Conservation (phyloP, 176 grass and related monocot genomes). For the Calamus simplicifolius region DNA sequence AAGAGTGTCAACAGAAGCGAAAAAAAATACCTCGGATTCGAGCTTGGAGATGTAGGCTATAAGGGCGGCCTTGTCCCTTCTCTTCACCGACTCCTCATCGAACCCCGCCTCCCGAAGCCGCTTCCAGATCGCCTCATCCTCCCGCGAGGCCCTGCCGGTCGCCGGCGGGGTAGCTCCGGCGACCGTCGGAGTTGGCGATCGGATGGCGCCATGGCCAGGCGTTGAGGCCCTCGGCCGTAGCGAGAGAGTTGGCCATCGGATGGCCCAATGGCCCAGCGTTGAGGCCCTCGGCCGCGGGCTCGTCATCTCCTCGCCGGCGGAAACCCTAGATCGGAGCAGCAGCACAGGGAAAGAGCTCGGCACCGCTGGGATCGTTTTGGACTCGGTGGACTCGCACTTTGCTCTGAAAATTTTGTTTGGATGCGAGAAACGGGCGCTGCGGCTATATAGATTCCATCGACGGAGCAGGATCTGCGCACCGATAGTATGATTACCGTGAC, state of each 20-base stretch:
- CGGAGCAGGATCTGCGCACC: too few species aligned
- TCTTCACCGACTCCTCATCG: conserved; percentile 72
- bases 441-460: too few species aligned
- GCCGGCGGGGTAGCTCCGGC: neutral
- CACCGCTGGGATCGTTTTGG: too few species aligned
- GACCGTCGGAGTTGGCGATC: too few species aligned
- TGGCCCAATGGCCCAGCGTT: neutral
- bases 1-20: neutral
- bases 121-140: conserved; percentile 82
- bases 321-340: conserved; percentile 51
- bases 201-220: neutral
- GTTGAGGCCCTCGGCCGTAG: too few species aligned
- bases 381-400: too few species aligned
- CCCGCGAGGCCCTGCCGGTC: neutral
- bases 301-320: conserved; percentile 35
- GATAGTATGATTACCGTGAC: too few species aligned
- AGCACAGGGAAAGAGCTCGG: too few species aligned
- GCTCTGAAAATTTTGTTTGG: too few species aligned
- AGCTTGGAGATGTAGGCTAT: conserved; percentile 64
- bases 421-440: too few species aligned
- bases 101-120: conserved; percentile 66
- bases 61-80: conserved; percentile 63
- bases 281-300: conserved; percentile 36
- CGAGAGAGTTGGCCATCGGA: too few species aligned
- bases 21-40: conserved; percentile 58